phyloP scores from a whole-genome alignment of 2,329 filamentous ascomycete species.

The Colletotrichum phormii region DNA sequence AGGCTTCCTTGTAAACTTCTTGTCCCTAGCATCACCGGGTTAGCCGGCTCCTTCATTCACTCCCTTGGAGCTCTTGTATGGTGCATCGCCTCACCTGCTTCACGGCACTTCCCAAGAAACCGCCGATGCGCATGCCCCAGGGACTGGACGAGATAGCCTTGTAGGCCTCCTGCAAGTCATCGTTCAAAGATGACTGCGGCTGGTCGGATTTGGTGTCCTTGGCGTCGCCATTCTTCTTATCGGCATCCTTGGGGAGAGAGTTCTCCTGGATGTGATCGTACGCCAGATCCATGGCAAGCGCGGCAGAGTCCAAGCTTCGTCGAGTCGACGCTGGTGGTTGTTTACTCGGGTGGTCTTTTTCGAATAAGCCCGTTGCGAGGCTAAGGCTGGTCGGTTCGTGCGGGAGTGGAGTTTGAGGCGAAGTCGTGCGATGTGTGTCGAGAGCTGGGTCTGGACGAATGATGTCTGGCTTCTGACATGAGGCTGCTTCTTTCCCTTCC shows the following conservation, averaged over 20 bases:
- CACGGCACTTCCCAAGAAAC: conserved; percentile 89
- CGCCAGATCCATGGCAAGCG: conserved; percentile 83
- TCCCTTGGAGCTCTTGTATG: background rate
- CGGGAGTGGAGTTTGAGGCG: conserved; percentile 8
- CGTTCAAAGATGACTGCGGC: conserved; percentile 74
- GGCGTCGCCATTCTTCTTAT: conserved; percentile 52
- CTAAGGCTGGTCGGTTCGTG: conserved; percentile 20
- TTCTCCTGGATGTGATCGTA: conserved; percentile 98
- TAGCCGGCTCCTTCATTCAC: background rate
- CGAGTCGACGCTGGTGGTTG: background rate
- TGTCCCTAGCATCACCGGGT: conserved; percentile 70
- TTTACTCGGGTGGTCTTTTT: background rate
- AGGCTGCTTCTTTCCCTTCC: conserved; percentile 14
- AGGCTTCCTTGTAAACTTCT: conserved; percentile 83
- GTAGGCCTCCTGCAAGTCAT: conserved; percentile 94
- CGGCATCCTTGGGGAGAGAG: conserved; percentile 70
- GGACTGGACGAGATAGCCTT: conserved; percentile 90
- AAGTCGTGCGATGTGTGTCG: conserved; percentile 24
- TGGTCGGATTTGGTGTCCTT: conserved; percentile 55
- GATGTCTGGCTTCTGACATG: conserved; percentile 31
- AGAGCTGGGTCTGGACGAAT: conserved; percentile 20
- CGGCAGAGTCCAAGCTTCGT: conserved; percentile 2
- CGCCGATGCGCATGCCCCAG: conserved; percentile 90
- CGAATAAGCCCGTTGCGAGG: conserved; percentile 12
- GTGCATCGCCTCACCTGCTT: conserved; percentile 75